Percentiles rank a stretch among this genome's conserved stretches.
phyloP scores from a whole-genome alignment of 768 basidiomycete species.

The Trichaptum fuscoviolaceum region DNA sequence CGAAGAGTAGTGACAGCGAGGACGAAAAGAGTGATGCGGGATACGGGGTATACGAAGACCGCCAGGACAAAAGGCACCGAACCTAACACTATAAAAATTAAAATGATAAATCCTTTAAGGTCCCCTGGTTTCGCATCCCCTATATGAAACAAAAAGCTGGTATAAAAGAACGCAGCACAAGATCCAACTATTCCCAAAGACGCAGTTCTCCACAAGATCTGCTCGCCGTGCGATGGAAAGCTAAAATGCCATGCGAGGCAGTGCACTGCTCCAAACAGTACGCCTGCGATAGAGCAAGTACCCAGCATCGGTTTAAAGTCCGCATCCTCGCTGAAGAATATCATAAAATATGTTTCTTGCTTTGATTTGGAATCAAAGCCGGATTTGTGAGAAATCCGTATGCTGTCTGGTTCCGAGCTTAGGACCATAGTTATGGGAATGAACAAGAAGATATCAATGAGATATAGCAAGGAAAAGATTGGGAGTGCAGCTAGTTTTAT shows the following conservation, averaged over 20 bases:
- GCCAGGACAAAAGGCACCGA: too few relatives aligned
- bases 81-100: too few relatives aligned
- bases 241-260: conserved; percentile 24
- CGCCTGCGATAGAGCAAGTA: neutral
- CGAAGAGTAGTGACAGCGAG: neutral
- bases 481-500: neutral
- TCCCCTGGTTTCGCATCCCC: too few relatives aligned
- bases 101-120: too few relatives aligned
- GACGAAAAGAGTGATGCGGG: neutral
- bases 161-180: neutral
- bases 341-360: neutral
- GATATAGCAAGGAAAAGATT: neutral
- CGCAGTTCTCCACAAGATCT: conserved; percentile 22
- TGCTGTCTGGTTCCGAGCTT: neutral
- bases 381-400: neutral
- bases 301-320: neutral
- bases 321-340: neutral
- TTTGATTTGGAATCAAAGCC: neutral
- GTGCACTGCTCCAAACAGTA: conserved; percentile 21
- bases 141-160: too few relatives aligned
- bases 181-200: conserved; percentile 6
- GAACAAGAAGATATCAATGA: neutral
- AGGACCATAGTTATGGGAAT: neutral
- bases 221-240: conserved; percentile 20
- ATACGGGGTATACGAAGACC: neutral